phyloP scores from a whole-genome alignment of 257 asterid genomes.

The Solanum bulbocastanum region DNA sequence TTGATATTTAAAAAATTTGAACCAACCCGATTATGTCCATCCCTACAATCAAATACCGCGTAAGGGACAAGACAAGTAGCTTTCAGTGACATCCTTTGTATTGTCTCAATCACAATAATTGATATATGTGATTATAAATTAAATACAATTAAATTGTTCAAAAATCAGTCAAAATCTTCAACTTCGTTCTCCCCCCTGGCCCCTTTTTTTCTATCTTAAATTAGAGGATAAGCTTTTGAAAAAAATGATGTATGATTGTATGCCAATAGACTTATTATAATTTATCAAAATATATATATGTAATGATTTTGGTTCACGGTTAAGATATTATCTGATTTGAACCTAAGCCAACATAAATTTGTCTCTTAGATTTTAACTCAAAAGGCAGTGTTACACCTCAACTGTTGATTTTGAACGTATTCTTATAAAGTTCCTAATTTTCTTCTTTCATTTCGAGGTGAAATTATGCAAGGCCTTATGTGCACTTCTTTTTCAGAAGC shows the following conservation, averaged over 20 bases:
- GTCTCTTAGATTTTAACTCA: neutral
- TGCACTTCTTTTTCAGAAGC: neutral
- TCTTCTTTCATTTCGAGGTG: neutral
- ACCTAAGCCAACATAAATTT: accelerated
- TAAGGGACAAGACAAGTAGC: neutral
- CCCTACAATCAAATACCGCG: neutral
- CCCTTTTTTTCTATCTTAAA: neutral
- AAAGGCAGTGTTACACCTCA: accelerated
- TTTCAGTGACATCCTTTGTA: neutral
- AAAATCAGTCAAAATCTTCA: neutral
- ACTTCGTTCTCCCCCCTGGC: neutral
- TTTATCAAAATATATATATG: neutral
- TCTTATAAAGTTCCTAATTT: neutral
- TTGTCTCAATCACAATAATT: neutral
- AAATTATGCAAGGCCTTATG: neutral
- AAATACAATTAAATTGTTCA: neutral
- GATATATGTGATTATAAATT: neutral
- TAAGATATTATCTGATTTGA: neutral
- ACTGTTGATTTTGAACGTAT: accelerated
- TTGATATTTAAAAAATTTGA: no score
- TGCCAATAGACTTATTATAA: neutral
- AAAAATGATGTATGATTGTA: neutral
- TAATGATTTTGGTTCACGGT: neutral
- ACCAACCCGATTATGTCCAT: no score
- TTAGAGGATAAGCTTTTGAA: neutral